phyloP scores from a whole-genome alignment of 2,329 filamentous ascomycete genomes.

The Stromatinia cepivora region DNA sequence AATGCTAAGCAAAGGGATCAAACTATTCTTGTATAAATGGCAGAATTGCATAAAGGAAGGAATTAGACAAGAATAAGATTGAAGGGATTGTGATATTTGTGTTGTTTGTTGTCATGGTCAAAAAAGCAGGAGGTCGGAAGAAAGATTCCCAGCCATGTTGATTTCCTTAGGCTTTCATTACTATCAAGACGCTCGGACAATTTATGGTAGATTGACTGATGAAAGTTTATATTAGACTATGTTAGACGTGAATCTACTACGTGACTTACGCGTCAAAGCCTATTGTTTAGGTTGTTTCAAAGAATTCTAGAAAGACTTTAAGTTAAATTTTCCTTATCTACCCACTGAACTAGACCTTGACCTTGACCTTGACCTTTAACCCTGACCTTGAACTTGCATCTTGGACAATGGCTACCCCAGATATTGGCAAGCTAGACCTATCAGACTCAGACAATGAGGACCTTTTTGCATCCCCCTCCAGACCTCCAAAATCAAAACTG shows the following conservation, averaged over 20 bases:
- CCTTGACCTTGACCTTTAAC: background rate
- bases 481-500: slow-evolving; percentile 38
- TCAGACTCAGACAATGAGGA: slow-evolving; percentile 58
- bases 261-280: slow-evolving; percentile 14
- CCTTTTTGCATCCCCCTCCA: slow-evolving; percentile 57
- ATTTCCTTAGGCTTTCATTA: slow-evolving; percentile 19
- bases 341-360: background rate
- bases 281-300: background rate
- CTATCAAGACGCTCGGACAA: slow-evolving; percentile 8
- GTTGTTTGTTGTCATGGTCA: slow-evolving; percentile 16
- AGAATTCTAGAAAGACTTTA: slow-evolving; percentile 4
- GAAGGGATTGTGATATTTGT: slow-evolving; percentile 18
- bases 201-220: background rate
- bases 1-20: slow-evolving; percentile 12
- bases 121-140: slow-evolving; percentile 19
- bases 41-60: slow-evolving; percentile 19
- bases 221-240: background rate
- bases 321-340: background rate
- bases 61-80: slow-evolving; percentile 14
- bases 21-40: slow-evolving; percentile 18
- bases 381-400: background rate
- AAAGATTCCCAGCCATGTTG: slow-evolving; percentile 22
- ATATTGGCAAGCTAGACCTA: slow-evolving; percentile 52
- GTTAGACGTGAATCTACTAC: background rate
- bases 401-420: slow-evolving; percentile 44